These are phyloP conservation scores for Craterostigma plantagineum DNA, from an alignment of 257 asterid species.

Conservation along the genomic window DNA sequence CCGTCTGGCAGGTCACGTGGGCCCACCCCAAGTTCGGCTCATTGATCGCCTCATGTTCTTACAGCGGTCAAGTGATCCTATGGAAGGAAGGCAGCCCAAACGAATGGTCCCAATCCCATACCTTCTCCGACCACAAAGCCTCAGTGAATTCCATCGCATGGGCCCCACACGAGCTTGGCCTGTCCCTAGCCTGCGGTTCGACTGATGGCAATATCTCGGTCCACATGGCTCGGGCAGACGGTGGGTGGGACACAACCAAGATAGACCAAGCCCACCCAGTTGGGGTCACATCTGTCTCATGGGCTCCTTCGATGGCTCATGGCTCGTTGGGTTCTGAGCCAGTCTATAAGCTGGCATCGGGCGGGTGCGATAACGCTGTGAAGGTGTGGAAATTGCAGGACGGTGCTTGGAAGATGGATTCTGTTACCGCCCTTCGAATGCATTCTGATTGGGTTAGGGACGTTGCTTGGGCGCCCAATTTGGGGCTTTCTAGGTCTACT, in stretches of 20 bases:
- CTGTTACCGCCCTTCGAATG: constrained; percentile 74
- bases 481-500: constrained; percentile 91
- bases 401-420: constrained; percentile 84
- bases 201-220: constrained; percentile 75
- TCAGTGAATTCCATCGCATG: constrained; percentile 84
- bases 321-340: constrained; percentile 52
- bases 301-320: constrained; percentile 87
- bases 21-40: constrained; percentile 94
- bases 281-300: constrained; percentile 82
- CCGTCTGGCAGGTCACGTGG: constrained; percentile 94
- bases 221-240: constrained; percentile 50
- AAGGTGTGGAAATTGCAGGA: constrained; percentile 76
- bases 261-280: constrained; percentile 94
- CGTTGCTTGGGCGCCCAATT: constrained; percentile 91
- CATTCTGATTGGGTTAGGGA: constrained; percentile 91
- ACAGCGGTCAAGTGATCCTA: constrained; percentile 68
- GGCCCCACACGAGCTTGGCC: constrained; percentile 88
- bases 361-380: constrained; percentile 84
- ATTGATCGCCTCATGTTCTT: constrained; percentile 72
- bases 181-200: constrained; percentile 88
- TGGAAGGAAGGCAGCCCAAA: constrained; percentile 83
- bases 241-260: constrained; percentile 69
- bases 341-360: constrained; percentile 79
- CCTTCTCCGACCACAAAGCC: constrained; percentile 57
- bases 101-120: constrained; percentile 65